Conservation (phyloP, 257 asterid genomes). For the Scutellaria barbata region DNA sequence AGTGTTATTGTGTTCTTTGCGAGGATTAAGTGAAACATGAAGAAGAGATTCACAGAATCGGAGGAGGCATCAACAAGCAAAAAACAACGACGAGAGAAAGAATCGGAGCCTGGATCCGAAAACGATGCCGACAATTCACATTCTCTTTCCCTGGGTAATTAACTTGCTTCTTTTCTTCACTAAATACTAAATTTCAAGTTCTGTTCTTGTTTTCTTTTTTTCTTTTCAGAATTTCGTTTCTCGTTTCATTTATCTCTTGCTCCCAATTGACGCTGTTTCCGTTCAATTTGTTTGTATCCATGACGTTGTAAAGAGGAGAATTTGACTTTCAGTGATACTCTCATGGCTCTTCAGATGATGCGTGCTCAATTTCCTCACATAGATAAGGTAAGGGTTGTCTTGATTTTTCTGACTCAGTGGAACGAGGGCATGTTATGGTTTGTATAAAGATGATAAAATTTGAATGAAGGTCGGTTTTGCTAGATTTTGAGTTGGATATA, state of each 20-base stretch:
- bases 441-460: too few species aligned
- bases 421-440: too few species aligned
- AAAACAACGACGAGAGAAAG: conserved; percentile 61
- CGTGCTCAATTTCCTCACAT: conserved; percentile 84
- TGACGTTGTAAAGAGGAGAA: conserved; percentile 58
- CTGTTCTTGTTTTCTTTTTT: too few species aligned
- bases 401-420: neutral
- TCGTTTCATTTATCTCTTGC: neutral
- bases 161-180: neutral
- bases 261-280: neutral
- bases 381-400: conserved; percentile 55
- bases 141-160: conserved; percentile 54
- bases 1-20: too few species aligned
- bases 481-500: too few species aligned
- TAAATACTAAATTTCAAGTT: neutral
- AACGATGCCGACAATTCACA: conserved; percentile 32
- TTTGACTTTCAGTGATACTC: conserved; percentile 72
- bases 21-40: conserved; percentile 30
- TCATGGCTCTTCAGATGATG: conserved; percentile 94
- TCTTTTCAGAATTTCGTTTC: too few species aligned
- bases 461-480: too few species aligned
- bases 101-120: conserved; percentile 35
- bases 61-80: conserved; percentile 70
- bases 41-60: conserved; percentile 29
- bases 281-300: neutral